Percentiles rank a stretch among this genome's conserved stretches.
phyloP scores from a whole-genome alignment of 1,284 basidiomycete genomes.

The Heterobasidion occidentale region DNA sequence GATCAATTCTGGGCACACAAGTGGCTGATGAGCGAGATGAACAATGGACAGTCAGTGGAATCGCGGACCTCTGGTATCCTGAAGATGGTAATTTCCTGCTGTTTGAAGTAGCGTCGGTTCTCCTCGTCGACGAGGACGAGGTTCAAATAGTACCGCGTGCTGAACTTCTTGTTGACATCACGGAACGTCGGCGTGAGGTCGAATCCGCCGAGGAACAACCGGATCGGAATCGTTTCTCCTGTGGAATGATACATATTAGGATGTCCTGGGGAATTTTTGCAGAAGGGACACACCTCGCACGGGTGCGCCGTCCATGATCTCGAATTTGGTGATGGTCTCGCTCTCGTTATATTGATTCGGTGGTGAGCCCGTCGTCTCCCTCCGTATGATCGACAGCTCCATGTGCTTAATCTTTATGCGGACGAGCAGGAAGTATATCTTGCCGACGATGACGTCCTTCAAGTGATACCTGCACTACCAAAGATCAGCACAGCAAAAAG shows the following conservation, averaged over 20 bases:
- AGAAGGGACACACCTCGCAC: constrained; percentile 61
- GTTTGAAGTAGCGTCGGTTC: constrained; percentile 93
- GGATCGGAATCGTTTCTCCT: constrained; percentile 98
- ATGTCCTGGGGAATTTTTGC: neutral
- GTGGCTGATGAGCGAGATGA: too few relatives aligned
- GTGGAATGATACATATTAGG: neutral
- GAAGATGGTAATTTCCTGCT: constrained; percentile 76
- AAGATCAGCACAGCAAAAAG: neutral
- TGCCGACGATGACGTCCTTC: constrained; percentile 98
- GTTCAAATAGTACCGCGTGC: constrained; percentile 93
- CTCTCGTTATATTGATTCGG: constrained; percentile 99
- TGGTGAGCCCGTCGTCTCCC: constrained; percentile 92
- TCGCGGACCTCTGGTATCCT: constrained; percentile 62
- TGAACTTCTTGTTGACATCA: constrained; percentile 99
- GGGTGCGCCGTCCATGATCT: constrained; percentile 98
- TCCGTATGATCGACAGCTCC: constrained; percentile 96
- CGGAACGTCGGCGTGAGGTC: constrained; percentile 98
- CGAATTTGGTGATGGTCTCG: constrained; percentile 99
- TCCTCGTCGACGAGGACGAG: constrained; percentile 97
- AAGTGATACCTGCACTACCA: constrained; percentile 77
- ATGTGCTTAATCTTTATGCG: constrained; percentile 99
- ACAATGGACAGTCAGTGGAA: neutral
- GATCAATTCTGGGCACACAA: neutral
- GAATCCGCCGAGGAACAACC: constrained; percentile 96
- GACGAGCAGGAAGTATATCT: constrained; percentile 98